Base-by-base conservation (phyloP, 805 yeast species). In the Middelhovenomyces tepae region DNA sequence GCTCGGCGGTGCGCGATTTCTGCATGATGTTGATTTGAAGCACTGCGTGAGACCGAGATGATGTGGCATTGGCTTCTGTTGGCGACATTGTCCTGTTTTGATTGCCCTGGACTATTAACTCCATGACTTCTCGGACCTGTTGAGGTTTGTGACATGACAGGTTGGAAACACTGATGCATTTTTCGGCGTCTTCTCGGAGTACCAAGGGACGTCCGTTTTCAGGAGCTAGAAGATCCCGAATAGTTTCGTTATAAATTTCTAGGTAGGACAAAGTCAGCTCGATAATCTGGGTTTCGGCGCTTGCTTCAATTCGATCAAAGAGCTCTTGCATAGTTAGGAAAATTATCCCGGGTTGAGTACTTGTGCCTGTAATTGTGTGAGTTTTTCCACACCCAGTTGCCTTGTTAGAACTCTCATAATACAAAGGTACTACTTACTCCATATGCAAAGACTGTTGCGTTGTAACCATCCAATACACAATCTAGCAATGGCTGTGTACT, bases 371-470 rank as follows among this genome's bases (percentile, higher is more conserved):
- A 20, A 87, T 81, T 0, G 97, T 87, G 53, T 80, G 85, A 0
- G 96, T 87, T 52, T 87, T 87, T n/a, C 97, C 97, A 56, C 96
- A 87, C 0, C 97, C 97, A 0, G 97, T 87, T 18, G 97, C n/a
- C n/a, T n/a, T n/a, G n/a, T n/a, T n/a, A n/a, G n/a, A n/a, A n/a
- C n/a, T n/a, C n/a, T n/a, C 94, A 13, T 31, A 28, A 14, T 10
- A 7, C 10, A 16, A 23, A 7, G 10, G 16, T 20, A 11, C 8
- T n/a, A n/a, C n/a, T n/a, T n/a, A n/a, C 63, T 1, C 97, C 97
- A 53, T 87, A 87, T 1, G 97, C 96, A 62, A 87, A 87, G 0
- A 87, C 84, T 0, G 95, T 85, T 4, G 94, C 78, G 53, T 89
- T 86, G 56, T 64, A 83, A 1, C 96, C 97, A 40, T 82, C 91